Base-by-base conservation (phyloP, 1,139 yeast species). In the Scheffersomyces insectosa region DNA sequence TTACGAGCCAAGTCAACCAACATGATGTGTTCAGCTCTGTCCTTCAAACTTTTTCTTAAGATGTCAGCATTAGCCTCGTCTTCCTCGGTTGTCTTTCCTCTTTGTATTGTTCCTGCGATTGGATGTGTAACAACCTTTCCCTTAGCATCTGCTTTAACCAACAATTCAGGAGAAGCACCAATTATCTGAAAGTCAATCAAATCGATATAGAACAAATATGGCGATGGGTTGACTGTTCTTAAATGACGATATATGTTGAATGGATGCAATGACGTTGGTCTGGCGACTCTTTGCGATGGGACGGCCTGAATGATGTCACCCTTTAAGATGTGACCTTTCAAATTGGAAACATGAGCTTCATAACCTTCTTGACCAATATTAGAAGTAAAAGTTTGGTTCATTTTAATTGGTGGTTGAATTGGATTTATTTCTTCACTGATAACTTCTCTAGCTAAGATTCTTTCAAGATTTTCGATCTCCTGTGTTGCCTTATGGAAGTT, bases 241-340 rank as follows among this genome's bases (percentile, higher is more conserved):
- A 93, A 75, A 59, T 93, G 97, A 54, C 96, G 85, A 68, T 91
- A 95, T 40, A 95, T 87, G 68, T 93, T 93, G 79, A 93, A 93
- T 2, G 99, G 98, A 62, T 93, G 98, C 55, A 93, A 75, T 5
- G 91, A 83, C 0, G 99, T 93, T 32, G 97, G 97, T 64, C 97
- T 83, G 5, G 96, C 90, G 28, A 93, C 90, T 60, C 99, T 79
- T 71, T 93, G 99, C 1, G 97, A 90, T 7, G 99, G 99, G 13
- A 93, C 99, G 1, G 96, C 97, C 66, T 93, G 99, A 67, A 93
- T 88, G 44, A 93, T 88, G 60, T 93, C 98, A 42, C 99, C 99
- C 55, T 82, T 80, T 55, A 84, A 69, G 55, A 93, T 93, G 59
- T 93, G 97, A 38, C 82, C 67, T 60, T 89, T 90, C 57, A 93